Conservation (phyloP, 441 rosid genomes). For the Syzygium syzygioides region DNA sequence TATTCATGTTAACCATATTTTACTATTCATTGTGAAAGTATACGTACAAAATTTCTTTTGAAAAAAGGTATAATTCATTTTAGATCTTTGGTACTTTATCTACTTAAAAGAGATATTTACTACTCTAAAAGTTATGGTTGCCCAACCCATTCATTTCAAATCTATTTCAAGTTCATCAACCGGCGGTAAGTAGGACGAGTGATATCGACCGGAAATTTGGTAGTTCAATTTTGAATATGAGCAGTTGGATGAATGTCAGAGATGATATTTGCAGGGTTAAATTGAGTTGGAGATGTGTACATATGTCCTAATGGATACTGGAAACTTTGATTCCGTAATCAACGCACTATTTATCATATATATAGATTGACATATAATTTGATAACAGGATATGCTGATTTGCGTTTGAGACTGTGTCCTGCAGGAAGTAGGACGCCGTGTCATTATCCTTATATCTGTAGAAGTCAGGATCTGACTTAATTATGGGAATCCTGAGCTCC, state of each 20-base stretch:
- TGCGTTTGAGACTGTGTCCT: neutral
- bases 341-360: neutral
- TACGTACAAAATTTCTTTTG: no score
- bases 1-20: no score
- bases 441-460: neutral
- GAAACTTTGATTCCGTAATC: neutral
- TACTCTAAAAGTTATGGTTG: accelerated
- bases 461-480: neutral
- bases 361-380: neutral
- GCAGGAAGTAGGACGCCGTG: accelerated
- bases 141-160: no score
- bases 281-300: neutral
- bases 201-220: accelerated
- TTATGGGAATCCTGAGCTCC: neutral
- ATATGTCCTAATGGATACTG: no score
- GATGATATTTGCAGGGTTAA: no score
- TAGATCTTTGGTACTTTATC: accelerated
- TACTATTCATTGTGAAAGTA: no score
- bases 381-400: accelerated
- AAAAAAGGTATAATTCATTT: no score
- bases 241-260: neutral
- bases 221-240: no score
- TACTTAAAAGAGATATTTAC: no score
- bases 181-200: neutral
- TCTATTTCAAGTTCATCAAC: no score